Conservation (phyloP, 108 stramenopile species). For the Hondaea fermentalgiana region DNA sequence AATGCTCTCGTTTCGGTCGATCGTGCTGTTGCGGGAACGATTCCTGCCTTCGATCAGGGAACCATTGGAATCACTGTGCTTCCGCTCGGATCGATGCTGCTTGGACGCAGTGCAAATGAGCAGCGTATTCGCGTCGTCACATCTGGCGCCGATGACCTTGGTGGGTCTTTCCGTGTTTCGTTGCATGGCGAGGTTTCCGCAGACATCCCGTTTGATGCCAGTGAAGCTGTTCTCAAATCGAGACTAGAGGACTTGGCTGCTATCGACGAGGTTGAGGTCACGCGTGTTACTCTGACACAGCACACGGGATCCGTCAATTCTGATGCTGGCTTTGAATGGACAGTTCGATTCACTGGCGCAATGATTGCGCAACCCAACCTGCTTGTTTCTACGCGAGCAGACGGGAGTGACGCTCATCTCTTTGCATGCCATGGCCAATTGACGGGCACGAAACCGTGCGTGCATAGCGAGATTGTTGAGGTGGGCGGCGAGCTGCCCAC, state of each 20-base stretch:
- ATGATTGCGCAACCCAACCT: slow-evolving; percentile 33
- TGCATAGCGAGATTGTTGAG: not conserved
- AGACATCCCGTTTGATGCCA: slow-evolving; percentile 26
- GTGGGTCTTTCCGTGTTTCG: slow-evolving; percentile 36
- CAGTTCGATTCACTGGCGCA: slow-evolving; percentile 14
- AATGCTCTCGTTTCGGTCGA: not conserved
- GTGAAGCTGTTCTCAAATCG: slow-evolving; percentile 24
- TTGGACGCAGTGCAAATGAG: slow-evolving; percentile 27
- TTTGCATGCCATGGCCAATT: not conserved
- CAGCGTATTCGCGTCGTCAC: slow-evolving; percentile 39
- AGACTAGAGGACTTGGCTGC: slow-evolving; percentile 47
- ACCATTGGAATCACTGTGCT: slow-evolving; percentile 26
- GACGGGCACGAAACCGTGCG: not conserved
- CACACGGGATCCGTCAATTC: not conserved
- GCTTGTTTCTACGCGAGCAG: slow-evolving; percentile 41
- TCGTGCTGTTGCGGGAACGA: not conserved
- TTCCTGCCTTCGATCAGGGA: slow-evolving; percentile 32
- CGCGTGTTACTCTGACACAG: slow-evolving; percentile 12
- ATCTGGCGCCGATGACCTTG: slow-evolving; percentile 36
- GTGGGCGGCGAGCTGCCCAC: not conserved
- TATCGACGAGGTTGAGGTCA: slow-evolving; percentile 39
- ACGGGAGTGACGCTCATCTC: slow-evolving; percentile 28
- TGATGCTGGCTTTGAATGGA: slow-evolving; percentile 23
- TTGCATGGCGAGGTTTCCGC: slow-evolving; percentile 37
- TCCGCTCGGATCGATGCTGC: slow-evolving; percentile 28